Conservation (phyloP, 2,329 filamentous ascomycete genomes). For the Aureobasidium lini region DNA sequence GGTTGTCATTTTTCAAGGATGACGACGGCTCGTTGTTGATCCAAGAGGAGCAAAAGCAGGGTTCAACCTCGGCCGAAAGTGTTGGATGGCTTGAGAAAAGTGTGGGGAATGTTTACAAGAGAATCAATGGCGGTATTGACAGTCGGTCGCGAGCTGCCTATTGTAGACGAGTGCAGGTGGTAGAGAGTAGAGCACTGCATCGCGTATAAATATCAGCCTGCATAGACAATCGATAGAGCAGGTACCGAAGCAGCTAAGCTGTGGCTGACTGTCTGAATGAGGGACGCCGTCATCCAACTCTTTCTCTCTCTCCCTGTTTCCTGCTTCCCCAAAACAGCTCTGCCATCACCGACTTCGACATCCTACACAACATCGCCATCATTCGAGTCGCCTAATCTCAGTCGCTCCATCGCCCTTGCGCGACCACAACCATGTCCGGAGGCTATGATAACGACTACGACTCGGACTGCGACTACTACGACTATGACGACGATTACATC, state of each 20-base stretch:
- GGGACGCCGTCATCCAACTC: neutral
- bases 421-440: neutral
- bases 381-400: neutral
- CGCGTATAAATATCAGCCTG: too few relatives aligned
- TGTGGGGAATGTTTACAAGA: conserved; percentile 10
- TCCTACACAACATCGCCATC: neutral
- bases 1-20: too few relatives aligned
- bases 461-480: conserved; percentile 35
- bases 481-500: conserved; percentile 34
- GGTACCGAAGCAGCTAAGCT: neutral
- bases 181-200: too few relatives aligned
- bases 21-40: too few relatives aligned
- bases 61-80: neutral
- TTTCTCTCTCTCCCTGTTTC: neutral
- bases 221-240: neutral
- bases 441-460: conserved; percentile 18
- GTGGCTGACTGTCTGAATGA: neutral
- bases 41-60: neutral
- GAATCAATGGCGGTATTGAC: neutral
- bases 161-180: neutral
- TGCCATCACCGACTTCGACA: neutral
- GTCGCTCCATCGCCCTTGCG: neutral
- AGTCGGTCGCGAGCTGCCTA: neutral
- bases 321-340: neutral
- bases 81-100: neutral